Evolutionary conservation across 768 basidiomycete genomes (phyloP), one percentile per base, ranked within the genome.

Genomic region (Amanita brunnescens): DNA sequence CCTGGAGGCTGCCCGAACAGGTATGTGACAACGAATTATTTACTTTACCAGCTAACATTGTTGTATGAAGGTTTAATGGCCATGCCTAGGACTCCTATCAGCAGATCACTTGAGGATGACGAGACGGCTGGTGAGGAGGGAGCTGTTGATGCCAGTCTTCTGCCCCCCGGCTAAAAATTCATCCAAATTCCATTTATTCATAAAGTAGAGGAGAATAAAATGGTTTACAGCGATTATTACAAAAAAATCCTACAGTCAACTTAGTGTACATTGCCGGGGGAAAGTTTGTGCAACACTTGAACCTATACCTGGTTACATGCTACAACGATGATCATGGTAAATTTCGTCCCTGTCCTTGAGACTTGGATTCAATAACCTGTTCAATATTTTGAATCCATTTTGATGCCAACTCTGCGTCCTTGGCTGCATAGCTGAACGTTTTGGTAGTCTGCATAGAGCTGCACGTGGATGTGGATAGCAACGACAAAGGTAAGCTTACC

Each of bases 11-110:
- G 94, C 96, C 18, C 74, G 96, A 50, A 93, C 92, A 30, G 95
- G 94, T 94, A 55, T 52, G 80, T 72, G 8, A 30, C 53, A 46
- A 45, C 1, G 9, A 10, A 14, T 18, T 10, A 23, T 38, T 21
- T 38, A 29, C 30, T 38, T 55, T 23, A 55, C 38, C 21, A 16
- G 50, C 32, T 48, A 24, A 45, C 13, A 42, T 37, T 13, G 26
- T 14, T 47, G 26, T 29, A 29, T 46, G 30, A 5, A 95, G 94
- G 94, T 62, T 70, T 90, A 34, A 99, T 99, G 95, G 94, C 90
- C 5, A 96, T 99, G 89, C 96, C 96, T 3, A 81, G 96, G 54
- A 96, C 96, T 5, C 94, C 95, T 2, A 87, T 98, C 61, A 64
- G 78, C 13, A 70, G 75, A 48, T 66, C 60, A 1, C 81, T 82